Evolutionary conservation across 176 grass and related monocot species (phyloP).

Genomic region (Eleusine coracana): DNA sequence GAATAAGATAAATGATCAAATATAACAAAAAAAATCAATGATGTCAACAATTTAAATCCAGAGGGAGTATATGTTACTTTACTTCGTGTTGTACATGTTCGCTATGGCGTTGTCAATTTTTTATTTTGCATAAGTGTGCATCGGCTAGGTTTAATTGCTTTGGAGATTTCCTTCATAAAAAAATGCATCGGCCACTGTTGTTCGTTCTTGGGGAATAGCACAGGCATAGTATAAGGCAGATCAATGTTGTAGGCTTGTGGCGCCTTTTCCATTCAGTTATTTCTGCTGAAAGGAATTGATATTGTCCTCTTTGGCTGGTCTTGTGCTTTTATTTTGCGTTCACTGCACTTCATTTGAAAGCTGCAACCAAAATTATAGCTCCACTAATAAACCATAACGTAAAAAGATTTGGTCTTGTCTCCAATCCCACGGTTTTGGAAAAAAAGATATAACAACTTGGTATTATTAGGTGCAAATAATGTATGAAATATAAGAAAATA

Average conservation of each 20-base stretch:
- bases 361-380: no score
- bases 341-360: not conserved
- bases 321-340: not conserved
- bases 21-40: no score
- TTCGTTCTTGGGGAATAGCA: not conserved
- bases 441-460: not conserved
- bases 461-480: not conserved
- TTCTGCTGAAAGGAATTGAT: not conserved
- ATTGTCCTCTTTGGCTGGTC: not conserved
- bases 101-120: no score
- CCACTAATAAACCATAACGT: not conserved
- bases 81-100: no score
- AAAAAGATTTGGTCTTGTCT: no score
- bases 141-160: no score
- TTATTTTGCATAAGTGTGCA: no score
- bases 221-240: not conserved
- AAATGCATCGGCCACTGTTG: conserved; percentile 39
- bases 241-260: not conserved
- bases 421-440: no score
- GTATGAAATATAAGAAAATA: not conserved
- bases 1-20: no score
- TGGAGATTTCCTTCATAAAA: conserved; percentile 6
- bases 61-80: no score
- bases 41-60: no score
- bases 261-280: not conserved